A percentile compares a stretch with the other conserved stretches of the same genome.
Conservation (phyloP, 2,329 filamentous ascomycete genomes). For the Sarocladium oryzae region DNA sequence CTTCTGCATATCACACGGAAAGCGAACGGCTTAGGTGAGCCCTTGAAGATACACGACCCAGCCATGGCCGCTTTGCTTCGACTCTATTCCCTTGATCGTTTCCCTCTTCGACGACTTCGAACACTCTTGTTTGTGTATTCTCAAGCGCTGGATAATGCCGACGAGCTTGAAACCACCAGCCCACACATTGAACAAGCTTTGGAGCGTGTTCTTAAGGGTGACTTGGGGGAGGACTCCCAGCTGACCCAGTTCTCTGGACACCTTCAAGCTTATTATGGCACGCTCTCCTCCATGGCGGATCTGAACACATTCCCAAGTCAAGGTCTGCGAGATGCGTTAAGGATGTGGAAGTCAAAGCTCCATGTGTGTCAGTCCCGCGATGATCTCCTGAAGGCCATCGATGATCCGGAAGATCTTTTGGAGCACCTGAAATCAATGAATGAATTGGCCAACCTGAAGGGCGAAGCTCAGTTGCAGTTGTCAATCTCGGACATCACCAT, state of each 20-base stretch:
- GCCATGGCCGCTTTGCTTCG: constrained; percentile 41
- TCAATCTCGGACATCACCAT: constrained; percentile 17
- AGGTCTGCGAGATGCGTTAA: constrained; percentile 30
- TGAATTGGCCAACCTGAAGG: constrained; percentile 45
- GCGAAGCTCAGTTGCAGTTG: constrained; percentile 39
- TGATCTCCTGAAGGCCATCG: constrained; percentile 38
- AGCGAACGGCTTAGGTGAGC: constrained; percentile 23
- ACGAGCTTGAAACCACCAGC: constrained; percentile 31
- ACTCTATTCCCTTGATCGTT: constrained; percentile 41
- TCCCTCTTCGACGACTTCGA: constrained; percentile 47
- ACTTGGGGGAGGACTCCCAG: constrained; percentile 37
- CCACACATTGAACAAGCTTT: constrained; percentile 32
- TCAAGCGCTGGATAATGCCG: constrained; percentile 39
- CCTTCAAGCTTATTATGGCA: constrained; percentile 38
- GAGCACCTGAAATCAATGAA: constrained; percentile 43
- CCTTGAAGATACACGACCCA: constrained; percentile 36
- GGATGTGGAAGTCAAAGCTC: constrained; percentile 38
- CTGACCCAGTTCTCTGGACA: constrained; percentile 42
- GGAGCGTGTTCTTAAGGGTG: constrained; percentile 27
- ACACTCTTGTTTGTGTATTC: constrained; percentile 43
- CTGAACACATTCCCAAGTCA: constrained; percentile 19
- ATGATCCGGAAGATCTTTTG: constrained; percentile 43
- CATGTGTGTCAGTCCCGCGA: constrained; percentile 30
- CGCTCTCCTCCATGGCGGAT: constrained; percentile 32
- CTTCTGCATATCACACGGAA: constrained; percentile 43